A percentile compares a stretch with the other conserved stretches of the same genome.
Evolutionary conservation across 176 grass and related monocot species (phyloP).

Genomic region (Triticum urartu): DNA sequence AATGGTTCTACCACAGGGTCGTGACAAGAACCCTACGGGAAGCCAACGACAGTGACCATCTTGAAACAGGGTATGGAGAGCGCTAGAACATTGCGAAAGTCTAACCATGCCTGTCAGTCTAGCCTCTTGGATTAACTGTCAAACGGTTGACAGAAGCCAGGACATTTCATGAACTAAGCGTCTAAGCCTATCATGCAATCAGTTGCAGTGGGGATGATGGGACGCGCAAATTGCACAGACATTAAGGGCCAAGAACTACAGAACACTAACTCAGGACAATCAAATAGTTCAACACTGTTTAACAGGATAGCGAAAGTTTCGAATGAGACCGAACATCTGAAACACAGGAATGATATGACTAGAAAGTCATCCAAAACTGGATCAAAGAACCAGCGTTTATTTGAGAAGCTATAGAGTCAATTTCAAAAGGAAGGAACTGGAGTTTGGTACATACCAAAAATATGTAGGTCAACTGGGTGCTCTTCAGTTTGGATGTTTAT

Average conservation of each 20-base stretch:
- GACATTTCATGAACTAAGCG: neutral
- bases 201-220: neutral
- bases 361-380: too few relatives aligned
- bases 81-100: neutral
- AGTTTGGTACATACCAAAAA: constrained; percentile 9
- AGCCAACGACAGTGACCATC: neutral
- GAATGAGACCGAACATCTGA: neutral
- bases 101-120: neutral
- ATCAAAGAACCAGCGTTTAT: too few relatives aligned
- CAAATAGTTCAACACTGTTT: neutral
- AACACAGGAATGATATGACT: too few relatives aligned
- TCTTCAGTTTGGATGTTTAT: constrained; percentile 8
- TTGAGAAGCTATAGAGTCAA: too few relatives aligned
- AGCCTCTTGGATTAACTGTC: neutral
- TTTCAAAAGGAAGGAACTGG: neutral
- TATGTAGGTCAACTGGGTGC: constrained; percentile 11
- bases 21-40: too few relatives aligned
- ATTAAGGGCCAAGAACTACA: constrained; percentile 8
- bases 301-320: neutral
- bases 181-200: neutral
- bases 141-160: neutral
- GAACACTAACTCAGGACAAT: neutral
- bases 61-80: neutral
- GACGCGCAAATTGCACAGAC: neutral
- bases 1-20: neutral